phyloP scores from a whole-genome alignment of 2,329 filamentous ascomycete species.

The Xylaria sp. region DNA sequence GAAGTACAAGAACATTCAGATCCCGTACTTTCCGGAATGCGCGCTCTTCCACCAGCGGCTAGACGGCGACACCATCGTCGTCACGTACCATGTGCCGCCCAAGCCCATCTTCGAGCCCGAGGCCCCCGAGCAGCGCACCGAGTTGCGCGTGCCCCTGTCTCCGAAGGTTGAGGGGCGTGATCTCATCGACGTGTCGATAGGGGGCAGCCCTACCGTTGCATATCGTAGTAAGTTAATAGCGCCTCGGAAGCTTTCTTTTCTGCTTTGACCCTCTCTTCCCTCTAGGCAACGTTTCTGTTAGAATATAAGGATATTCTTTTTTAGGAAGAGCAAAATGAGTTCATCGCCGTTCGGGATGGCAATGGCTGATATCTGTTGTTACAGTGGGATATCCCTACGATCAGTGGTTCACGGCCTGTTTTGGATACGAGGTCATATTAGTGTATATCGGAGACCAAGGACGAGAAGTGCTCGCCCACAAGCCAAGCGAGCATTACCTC shows the following conservation, averaged over 20 bases:
- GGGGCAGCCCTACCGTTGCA: slow-evolving; percentile 66
- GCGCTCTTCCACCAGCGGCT: slow-evolving; percentile 73
- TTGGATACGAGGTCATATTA: slow-evolving; percentile 71
- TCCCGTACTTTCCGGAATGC: slow-evolving; percentile 68
- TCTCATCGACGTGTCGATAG: slow-evolving; percentile 66
- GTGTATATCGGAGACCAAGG: slow-evolving; percentile 72
- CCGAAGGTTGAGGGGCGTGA: slow-evolving; percentile 61
- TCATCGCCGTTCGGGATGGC: background rate
- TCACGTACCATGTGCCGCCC: slow-evolving; percentile 57
- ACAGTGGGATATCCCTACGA: slow-evolving; percentile 68
- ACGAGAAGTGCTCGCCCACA: slow-evolving; percentile 71
- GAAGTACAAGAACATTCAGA: slow-evolving; percentile 60
- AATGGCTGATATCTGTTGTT: background rate
- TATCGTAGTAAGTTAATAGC: slow-evolving; percentile 60
- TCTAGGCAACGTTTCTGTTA: background rate
- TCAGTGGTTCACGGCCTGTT: slow-evolving; percentile 73
- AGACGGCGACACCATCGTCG: slow-evolving; percentile 52
- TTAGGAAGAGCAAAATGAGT: background rate
- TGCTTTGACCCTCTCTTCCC: background rate
- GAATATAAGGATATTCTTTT: background rate
- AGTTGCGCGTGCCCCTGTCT: slow-evolving; percentile 66
- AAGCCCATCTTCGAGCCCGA: slow-evolving; percentile 54
- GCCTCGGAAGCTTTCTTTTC: background rate
- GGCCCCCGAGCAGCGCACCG: slow-evolving; percentile 50
- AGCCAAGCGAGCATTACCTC: slow-evolving; percentile 52